Conservation (phyloP, 164 flowering plant species). For the Vitis rotundifolia region DNA sequence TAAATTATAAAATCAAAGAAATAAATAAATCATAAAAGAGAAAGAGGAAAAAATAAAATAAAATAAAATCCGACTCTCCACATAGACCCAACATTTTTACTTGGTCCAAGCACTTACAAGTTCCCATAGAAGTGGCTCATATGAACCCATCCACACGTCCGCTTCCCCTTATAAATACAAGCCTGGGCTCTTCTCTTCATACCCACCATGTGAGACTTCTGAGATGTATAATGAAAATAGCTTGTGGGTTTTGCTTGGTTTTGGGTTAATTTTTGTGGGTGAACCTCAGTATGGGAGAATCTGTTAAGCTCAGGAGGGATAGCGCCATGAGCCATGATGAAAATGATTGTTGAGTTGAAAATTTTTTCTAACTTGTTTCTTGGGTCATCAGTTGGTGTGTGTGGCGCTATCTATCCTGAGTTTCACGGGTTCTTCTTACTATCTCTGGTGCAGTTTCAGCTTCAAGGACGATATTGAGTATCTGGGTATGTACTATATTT, state of each 20-base stretch:
- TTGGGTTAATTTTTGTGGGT: too few relatives aligned
- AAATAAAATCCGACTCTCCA: constrained; percentile 19
- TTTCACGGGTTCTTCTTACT: constrained; percentile 40
- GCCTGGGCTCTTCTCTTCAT: constrained; percentile 1
- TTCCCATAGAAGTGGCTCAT: background rate
- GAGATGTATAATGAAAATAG: background rate
- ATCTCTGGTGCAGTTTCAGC: constrained; percentile 9
- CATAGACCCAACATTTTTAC: background rate
- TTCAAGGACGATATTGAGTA: background rate
- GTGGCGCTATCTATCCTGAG: constrained; percentile 58
- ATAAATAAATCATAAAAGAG: background rate
- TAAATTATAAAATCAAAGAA: background rate
- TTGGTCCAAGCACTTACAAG: constrained; percentile 8
- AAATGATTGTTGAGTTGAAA: too few relatives aligned
- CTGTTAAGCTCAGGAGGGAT: constrained; percentile 79
- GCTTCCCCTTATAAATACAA: constrained; percentile 31
- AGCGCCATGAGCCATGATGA: constrained; percentile 39
- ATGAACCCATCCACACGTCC: constrained; percentile 2
- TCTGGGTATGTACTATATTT: background rate
- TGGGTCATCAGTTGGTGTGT: background rate
- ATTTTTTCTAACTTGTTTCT: too few relatives aligned
- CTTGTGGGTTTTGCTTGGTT: background rate
- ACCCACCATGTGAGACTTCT: constrained; percentile 1
- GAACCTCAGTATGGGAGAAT: constrained; percentile 35
- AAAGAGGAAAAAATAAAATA: background rate